These are phyloP conservation scores for Trametes elegans DNA, from an alignment of 768 basidiomycete genomes.

Conservation along the genomic window DNA sequence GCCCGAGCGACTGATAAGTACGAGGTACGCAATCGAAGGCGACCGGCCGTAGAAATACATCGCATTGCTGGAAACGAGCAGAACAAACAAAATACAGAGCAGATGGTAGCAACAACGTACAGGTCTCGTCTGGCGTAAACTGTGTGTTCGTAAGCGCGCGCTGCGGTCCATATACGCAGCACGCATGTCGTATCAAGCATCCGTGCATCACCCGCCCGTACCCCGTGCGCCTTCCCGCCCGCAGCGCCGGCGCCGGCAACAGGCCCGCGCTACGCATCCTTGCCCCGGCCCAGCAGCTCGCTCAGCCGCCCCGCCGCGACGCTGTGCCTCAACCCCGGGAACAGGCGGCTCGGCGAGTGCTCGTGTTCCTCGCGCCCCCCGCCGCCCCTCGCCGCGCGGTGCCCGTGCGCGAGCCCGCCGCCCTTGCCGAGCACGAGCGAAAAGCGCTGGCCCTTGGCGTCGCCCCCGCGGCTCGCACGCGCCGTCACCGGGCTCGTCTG, in stretches of 20 bases:
- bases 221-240: neutral
- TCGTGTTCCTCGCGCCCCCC: too few relatives aligned
- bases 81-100: neutral
- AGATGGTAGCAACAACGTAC: neutral
- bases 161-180: neutral
- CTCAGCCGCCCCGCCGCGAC: conserved; percentile 53
- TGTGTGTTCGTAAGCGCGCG: neutral
- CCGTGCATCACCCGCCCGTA: neutral
- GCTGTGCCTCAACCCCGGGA: conserved; percentile 31
- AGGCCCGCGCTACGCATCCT: neutral
- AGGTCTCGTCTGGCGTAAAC: neutral
- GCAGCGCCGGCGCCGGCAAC: neutral
- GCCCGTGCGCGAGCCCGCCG: conserved; percentile 12
- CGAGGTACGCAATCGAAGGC: too few relatives aligned
- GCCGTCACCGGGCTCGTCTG: conserved; percentile 72
- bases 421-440: conserved; percentile 52
- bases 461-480: conserved; percentile 38
- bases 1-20: too few relatives aligned
- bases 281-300: conserved; percentile 44
- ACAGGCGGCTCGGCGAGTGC: conserved; percentile 18
- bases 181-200: neutral
- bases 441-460: conserved; percentile 48
- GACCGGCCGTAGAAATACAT: too few relatives aligned
- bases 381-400: too few relatives aligned
- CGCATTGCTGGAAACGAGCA: neutral